Base-by-base conservation (phyloP, 176 grass and related monocot genomes). In the Cenchrus fungigraminus region DNA sequence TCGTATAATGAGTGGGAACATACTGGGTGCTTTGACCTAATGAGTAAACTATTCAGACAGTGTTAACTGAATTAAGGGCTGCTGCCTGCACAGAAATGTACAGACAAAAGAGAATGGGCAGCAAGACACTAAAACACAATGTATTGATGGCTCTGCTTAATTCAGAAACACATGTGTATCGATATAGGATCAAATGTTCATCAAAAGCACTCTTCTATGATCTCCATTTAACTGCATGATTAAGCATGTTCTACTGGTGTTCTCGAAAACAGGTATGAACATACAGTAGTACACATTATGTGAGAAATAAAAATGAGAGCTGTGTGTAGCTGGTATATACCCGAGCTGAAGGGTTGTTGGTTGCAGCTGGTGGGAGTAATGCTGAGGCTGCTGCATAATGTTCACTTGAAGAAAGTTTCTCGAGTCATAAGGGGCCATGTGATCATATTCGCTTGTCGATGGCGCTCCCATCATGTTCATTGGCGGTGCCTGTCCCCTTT, bases 341-440 rank as follows among this genome's bases (percentile, higher is more conserved):
- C 97, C 97, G 6, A 99, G 90, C 12, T 96, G 97, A 70, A 99
- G 91, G 70, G 90, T 68, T 58, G 93, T 99, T 74, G 85, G 93
- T 71, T 91, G 93, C 53, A 91, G 91, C 42, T 95, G 89, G 10
- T 90, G 82, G 52, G 87, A 79, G 77, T 96, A 95, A 49, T 92
- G 86, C 64, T 90, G 91, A 84, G 68, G 90, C 40, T 85, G 89
- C 57, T 87, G 91, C 84, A 94, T 75, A 50, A 95, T 81, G 73
- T 87, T 95, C 62, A 85, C 91, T 60, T 94, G 94, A 17, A 94
- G 79, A 34, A 99, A 95, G 88, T 95, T 94, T 65, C 88, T 91
- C 8, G 94, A 89, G 92, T 96, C 97, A n/a, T 88, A 99, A 1
- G 88, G 76, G 31, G 77, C 78, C 81, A 96, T 81, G 8, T 85